Base-by-base conservation (phyloP, 768 basidiomycete genomes). In the Chlorophyllum brunneum region DNA sequence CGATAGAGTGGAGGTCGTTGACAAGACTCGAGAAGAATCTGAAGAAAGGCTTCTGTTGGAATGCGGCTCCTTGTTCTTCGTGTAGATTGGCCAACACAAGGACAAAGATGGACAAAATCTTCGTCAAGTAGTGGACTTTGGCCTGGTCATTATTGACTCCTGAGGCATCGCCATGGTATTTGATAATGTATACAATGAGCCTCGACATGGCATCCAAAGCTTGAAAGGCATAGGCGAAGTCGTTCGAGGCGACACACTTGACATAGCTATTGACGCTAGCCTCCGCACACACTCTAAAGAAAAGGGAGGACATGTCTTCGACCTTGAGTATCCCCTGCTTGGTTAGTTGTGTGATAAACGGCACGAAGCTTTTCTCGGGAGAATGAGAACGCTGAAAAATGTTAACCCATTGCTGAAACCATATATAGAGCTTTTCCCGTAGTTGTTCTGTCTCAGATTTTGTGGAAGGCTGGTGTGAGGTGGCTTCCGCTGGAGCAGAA, bases 41-140 rank as follows among this genome's bases (percentile, higher is more conserved):
- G 74, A 95, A 95, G 77, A 98, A 98, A 0, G 97, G 95, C 67
- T 98, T 93, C 68, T 95, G 93, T 61, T 95, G 88, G 78, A 99
- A 99, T 49, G 82, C 77, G 0, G 82, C 73, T 2, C 92, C 93
- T 67, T 93, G 88, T 63, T 98, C 93, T 69, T 98, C 94, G 62
- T 99, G 95, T 68, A 87, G 79, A 61, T 93, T 92, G 56, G 97
- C 93, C 51, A 99, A 74, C 8, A 98, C 94, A 54, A 98, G 83
- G 24, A 98, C 92, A 66, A 97, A 89, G 68, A 98, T 98, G 10
- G 95, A 95, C 53, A 99, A 71, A 54, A 98, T 98, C 73, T 98
- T 98, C 47, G 92, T 93, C 61, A 97, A 75, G 70, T 98, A 98
- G 66, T 95, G 91, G 10, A 95, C 91, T 67, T 97, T 97, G 15